phyloP scores from a whole-genome alignment of 192 early-diverging fungal species.

The Coemansia sp. region DNA sequence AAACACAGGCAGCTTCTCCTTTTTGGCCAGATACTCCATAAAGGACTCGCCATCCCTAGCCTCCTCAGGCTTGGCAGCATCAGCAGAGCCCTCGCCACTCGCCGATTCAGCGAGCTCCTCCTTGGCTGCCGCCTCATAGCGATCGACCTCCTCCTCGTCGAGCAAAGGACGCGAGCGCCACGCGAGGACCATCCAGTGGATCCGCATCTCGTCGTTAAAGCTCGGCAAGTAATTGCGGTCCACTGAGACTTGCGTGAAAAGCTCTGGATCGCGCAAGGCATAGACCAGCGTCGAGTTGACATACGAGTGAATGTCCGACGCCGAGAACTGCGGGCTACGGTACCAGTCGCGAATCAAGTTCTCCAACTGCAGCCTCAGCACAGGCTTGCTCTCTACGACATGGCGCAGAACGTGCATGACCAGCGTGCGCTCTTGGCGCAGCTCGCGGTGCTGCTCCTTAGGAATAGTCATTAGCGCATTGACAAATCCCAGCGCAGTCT shows the following conservation, averaged over 20 bases:
- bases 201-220: slow-evolving; percentile 63
- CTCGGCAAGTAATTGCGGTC: slow-evolving; percentile 64
- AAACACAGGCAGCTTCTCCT: slow-evolving; percentile 30
- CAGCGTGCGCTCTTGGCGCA: slow-evolving; percentile 76
- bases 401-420: slow-evolving; percentile 87
- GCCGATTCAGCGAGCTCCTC: slow-evolving; percentile 5
- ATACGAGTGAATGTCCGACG: slow-evolving; percentile 67
- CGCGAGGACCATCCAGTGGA: slow-evolving; percentile 59
- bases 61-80: not conserved
- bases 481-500: slow-evolving; percentile 37
- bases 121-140: slow-evolving; percentile 22
- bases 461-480: slow-evolving; percentile 61
- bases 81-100: not conserved
- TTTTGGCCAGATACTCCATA: slow-evolving; percentile 30
- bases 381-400: slow-evolving; percentile 69
- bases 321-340: slow-evolving; percentile 62
- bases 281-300: slow-evolving; percentile 60
- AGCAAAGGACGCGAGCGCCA: slow-evolving; percentile 50
- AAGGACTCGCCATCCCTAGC: slow-evolving; percentile 15
- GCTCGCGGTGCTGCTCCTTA: slow-evolving; percentile 61
- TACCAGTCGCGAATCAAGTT: slow-evolving; percentile 75
- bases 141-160: slow-evolving; percentile 44
- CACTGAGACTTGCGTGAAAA: slow-evolving; percentile 64
- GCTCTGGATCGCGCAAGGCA: slow-evolving; percentile 63
- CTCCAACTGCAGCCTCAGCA: slow-evolving; percentile 69